Base-by-base conservation (phyloP, 2,329 filamentous ascomycete species). In the Mycogone perniciosa region DNA sequence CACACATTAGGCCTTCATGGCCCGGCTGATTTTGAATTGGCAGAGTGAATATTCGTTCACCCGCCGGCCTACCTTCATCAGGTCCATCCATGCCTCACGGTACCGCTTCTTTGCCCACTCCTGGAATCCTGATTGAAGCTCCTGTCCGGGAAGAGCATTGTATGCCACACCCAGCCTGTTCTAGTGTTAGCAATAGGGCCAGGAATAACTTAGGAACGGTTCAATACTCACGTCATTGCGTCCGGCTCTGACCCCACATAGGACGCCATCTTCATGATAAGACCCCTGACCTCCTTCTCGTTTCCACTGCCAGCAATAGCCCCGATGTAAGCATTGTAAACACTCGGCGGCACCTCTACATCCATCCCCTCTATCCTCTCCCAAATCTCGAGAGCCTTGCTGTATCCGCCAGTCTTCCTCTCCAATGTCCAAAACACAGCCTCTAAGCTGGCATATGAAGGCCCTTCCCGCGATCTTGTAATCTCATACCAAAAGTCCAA, bases 401-500 rank as follows among this genome's bases (percentile, higher is more conserved):
- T 73, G 67, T 84, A 74, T 57, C 85, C 73, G 62, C 74, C 74
- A 1, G 78, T 75, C 53, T 73, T 74, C 54, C 72, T 73, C 64
- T 95, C 85, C 64, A 90, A 92, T 1, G 85, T 81, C 58, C 85
- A 84, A 59, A 99, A 89, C 2, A 90, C 85, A 33, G 93, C 85
- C 42, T 85, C 82, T 35, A 99, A 77, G 54, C 85, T 91, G 54
- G 82, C 80, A 60, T 93, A 89, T 1, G 85, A 86, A 0, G 93
- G 93, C 0, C 93, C 93, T 67, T 97, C 91, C n/a, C 77, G 75
- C 0, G 85, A 89, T 50, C 81, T 79, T n/a, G 85, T 83, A 51
- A 99, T 90, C 44, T 95, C 82, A 49, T 82, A 76, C 89, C 91
- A 97, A 63, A 89, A 89, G 44, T 85, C 81, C 56, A 95, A 72